These are phyloP conservation scores for Cladosporium sp. DNA, from an alignment of 2,329 filamentous ascomycete genomes.

Conservation along the genomic window DNA sequence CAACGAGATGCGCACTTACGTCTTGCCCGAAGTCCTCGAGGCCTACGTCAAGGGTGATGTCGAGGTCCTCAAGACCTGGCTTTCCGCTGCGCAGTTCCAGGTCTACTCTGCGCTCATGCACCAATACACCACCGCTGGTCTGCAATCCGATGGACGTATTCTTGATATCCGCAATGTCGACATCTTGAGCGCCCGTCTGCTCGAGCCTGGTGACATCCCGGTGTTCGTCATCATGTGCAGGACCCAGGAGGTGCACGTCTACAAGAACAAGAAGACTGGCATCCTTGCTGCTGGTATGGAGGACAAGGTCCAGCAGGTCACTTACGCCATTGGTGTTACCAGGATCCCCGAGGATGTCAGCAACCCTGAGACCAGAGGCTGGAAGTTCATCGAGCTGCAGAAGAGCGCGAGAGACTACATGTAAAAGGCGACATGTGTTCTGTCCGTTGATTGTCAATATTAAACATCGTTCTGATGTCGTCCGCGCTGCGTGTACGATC, in stretches of 20 bases:
- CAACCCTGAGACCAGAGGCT: constrained; percentile 94
- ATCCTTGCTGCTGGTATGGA: constrained; percentile 96
- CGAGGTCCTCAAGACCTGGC: constrained; percentile 88
- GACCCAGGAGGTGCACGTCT: constrained; percentile 97
- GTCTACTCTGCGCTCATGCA: constrained; percentile 96
- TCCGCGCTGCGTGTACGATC: not conserved
- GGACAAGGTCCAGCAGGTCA: constrained; percentile 96
- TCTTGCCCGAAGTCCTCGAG: constrained; percentile 93
- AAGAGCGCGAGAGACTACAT: constrained; percentile 94
- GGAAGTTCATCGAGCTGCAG: constrained; percentile 97
- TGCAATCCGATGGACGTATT: constrained; percentile 93
- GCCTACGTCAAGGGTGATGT: constrained; percentile 96
- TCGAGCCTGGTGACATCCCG: constrained; percentile 83
- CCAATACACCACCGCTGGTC: constrained; percentile 89
- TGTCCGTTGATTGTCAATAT: not conserved
- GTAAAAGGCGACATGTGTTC: constrained; percentile 37
- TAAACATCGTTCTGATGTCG: not conserved
- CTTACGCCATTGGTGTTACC: constrained; percentile 95
- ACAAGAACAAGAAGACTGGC: constrained; percentile 85
- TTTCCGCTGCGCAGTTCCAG: constrained; percentile 92
- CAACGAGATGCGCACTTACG: constrained; percentile 94
- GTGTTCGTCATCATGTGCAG: constrained; percentile 97
- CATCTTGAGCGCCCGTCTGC: constrained; percentile 74
- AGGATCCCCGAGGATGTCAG: constrained; percentile 91
- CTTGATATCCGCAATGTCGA: constrained; percentile 95